These are phyloP conservation scores for Delonix regia DNA, from an alignment of 306 rosid genomes.

Conservation along the genomic window DNA sequence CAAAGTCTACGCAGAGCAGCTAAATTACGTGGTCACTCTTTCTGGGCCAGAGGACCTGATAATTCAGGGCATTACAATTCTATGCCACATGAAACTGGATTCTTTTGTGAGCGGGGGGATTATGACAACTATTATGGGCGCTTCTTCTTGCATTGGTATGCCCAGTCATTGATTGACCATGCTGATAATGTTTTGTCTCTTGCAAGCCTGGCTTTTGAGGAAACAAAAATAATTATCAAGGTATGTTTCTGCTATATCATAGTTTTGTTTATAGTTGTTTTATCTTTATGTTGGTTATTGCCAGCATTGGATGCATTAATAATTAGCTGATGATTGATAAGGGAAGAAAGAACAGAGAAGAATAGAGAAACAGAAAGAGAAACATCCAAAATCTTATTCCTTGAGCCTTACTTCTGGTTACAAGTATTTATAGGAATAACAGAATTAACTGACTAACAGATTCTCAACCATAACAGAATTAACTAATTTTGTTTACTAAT, in stretches of 20 bases:
- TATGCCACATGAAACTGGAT: constrained; percentile 91
- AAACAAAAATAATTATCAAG: constrained; percentile 77
- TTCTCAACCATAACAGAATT: no score
- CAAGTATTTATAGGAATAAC: no score
- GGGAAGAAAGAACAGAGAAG: no score
- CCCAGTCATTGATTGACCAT: constrained; percentile 76
- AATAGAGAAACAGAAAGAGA: no score
- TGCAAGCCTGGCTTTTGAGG: constrained; percentile 94
- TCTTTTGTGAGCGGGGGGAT: constrained; percentile 96
- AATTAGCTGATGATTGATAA: no score
- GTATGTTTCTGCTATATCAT: constrained; percentile 47
- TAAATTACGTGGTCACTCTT: constrained; percentile 86
- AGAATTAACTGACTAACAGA: no score
- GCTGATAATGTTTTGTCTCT: constrained; percentile 95
- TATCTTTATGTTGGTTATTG: constrained; percentile 18
- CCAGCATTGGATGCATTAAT: constrained; percentile 10
- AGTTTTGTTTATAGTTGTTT: constrained; percentile 19
- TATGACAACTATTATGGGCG: constrained; percentile 98
- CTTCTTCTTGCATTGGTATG: constrained; percentile 96
- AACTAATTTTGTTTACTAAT: no score
- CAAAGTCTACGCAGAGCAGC: constrained; percentile 84
- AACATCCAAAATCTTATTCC: no score
- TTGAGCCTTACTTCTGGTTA: no score
- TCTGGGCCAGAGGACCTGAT: constrained; percentile 97
- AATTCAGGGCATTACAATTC: constrained; percentile 94